Conservation (phyloP, 1,284 basidiomycete species). For the Coriolopsis trogii region DNA sequence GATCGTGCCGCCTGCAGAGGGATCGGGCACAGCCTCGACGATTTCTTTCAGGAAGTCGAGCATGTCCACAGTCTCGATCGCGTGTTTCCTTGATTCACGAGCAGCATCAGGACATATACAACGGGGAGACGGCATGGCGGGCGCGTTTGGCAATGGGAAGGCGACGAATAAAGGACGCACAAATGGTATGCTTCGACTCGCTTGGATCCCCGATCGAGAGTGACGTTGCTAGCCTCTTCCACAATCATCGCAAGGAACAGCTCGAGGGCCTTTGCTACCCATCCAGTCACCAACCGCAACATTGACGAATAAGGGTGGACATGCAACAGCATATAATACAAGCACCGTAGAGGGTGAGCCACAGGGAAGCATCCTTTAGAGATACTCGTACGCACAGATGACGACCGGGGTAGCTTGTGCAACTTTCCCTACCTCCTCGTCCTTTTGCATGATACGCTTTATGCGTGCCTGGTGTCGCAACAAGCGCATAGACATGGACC, state of each 20-base stretch:
- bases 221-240: slow-evolving; percentile 84
- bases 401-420: slow-evolving; percentile 97
- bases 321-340: background rate
- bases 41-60: slow-evolving; percentile 97
- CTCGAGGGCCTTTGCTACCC: slow-evolving; percentile 93
- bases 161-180: slow-evolving; percentile 53
- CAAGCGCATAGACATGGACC: too few species aligned
- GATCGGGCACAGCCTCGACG: slow-evolving; percentile 89
- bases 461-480: slow-evolving; percentile 80
- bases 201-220: slow-evolving; percentile 79
- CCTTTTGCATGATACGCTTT: slow-evolving; percentile 99
- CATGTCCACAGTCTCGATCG: slow-evolving; percentile 86
- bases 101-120: too few species aligned
- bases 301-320: too few species aligned
- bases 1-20: slow-evolving; percentile 78
- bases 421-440: slow-evolving; percentile 99
- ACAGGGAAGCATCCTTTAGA: background rate
- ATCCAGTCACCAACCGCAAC: too few species aligned
- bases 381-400: slow-evolving; percentile 77
- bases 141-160: too few species aligned
- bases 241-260: slow-evolving; percentile 90
- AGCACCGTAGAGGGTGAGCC: slow-evolving; percentile 9
- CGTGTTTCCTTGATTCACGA: slow-evolving; percentile 76
- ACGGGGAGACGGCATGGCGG: too few species aligned
- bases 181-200: slow-evolving; percentile 95